Percentiles rank a stretch among this genome's conserved stretches.
Conservation (phyloP, 2,329 filamentous ascomycete genomes). For the Dendryphion nanum region DNA sequence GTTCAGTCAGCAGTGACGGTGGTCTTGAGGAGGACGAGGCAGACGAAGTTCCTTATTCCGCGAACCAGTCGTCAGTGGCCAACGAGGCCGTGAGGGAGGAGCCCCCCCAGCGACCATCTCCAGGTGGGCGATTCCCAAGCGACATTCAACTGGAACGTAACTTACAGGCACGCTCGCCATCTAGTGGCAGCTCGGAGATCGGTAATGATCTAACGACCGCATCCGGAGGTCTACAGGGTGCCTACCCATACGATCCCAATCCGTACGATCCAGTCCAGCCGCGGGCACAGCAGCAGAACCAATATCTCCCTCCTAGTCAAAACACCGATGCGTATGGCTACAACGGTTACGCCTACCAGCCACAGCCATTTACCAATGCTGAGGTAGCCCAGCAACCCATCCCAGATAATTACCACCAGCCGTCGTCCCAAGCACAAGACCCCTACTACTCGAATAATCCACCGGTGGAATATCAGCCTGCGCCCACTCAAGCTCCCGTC, state of each 20-base stretch:
- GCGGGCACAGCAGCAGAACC: slow-evolving; percentile 2
- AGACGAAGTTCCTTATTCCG: slow-evolving; percentile 64
- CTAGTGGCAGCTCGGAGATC: slow-evolving; percentile 72
- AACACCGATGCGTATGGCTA: slow-evolving; percentile 13
- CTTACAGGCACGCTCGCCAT: slow-evolving; percentile 77
- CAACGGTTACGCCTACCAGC: slow-evolving; percentile 11
- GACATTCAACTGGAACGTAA: slow-evolving; percentile 85
- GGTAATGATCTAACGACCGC: slow-evolving; percentile 62
- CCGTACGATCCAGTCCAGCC: slow-evolving; percentile 4
- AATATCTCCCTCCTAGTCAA: background rate
- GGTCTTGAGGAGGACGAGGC: slow-evolving; percentile 56
- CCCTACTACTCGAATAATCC: background rate
- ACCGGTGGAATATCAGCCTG: background rate
- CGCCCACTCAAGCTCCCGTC: slow-evolving; percentile 8
- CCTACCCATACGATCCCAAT: slow-evolving; percentile 19
- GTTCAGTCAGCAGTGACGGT: slow-evolving; percentile 50
- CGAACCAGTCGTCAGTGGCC: slow-evolving; percentile 51
- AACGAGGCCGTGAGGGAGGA: slow-evolving; percentile 36
- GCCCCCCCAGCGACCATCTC: slow-evolving; percentile 66
- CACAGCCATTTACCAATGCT: slow-evolving; percentile 8
- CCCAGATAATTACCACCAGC: slow-evolving; percentile 12
- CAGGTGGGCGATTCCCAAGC: slow-evolving; percentile 96
- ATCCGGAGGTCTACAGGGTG: slow-evolving; percentile 54
- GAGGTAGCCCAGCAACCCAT: background rate
- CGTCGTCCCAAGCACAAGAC: background rate